A percentile compares a stretch with the other conserved stretches of the same genome.
Evolutionary conservation across 352 stramenopile species (phyloP).

Genomic region (Phytophthora kernoviae): DNA sequence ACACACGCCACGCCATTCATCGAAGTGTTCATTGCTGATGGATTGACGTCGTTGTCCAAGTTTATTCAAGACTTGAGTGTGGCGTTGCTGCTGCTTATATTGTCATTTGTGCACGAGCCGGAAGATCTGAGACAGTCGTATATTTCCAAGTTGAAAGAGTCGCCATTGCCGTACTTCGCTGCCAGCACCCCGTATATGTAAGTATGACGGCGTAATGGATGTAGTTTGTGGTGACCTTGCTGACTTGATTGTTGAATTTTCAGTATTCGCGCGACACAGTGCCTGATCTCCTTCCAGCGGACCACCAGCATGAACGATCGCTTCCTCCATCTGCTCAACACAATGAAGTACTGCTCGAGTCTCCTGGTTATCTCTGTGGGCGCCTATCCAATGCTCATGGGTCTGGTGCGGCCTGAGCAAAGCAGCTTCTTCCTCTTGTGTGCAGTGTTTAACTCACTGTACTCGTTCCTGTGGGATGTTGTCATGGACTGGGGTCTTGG

Average conservation of each 20-base stretch:
- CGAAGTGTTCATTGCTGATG: conserved; percentile 83
- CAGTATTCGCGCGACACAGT: conserved; percentile 81
- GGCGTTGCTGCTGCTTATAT: conserved; percentile 61
- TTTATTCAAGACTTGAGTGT: conserved; percentile 77
- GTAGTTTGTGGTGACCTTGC: neutral
- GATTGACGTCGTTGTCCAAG: conserved; percentile 85
- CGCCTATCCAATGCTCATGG: conserved; percentile 76
- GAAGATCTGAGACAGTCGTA: conserved; percentile 58
- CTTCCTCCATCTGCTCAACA: conserved; percentile 85
- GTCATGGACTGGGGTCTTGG: conserved; percentile 96
- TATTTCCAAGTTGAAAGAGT: conserved; percentile 74
- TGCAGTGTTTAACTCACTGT: conserved; percentile 93
- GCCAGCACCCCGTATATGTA: conserved; percentile 79
- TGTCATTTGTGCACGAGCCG: conserved; percentile 56
- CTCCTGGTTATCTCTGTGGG: conserved; percentile 80
- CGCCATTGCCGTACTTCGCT: conserved; percentile 71
- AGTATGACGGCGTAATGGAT: conserved; percentile 4
- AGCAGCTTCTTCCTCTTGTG: conserved; percentile 79
- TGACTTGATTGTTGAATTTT: conserved; percentile 8
- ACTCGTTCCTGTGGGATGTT: conserved; percentile 97
- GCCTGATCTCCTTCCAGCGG: conserved; percentile 81
- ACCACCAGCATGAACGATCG: conserved; percentile 70
- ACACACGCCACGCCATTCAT: conserved; percentile 67
- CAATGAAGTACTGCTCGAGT: conserved; percentile 86
- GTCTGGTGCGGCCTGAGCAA: conserved; percentile 46